Evolutionary conservation across 352 stramenopile genomes (phyloP).

Genomic region (Phytopythium ostracodes): DNA sequence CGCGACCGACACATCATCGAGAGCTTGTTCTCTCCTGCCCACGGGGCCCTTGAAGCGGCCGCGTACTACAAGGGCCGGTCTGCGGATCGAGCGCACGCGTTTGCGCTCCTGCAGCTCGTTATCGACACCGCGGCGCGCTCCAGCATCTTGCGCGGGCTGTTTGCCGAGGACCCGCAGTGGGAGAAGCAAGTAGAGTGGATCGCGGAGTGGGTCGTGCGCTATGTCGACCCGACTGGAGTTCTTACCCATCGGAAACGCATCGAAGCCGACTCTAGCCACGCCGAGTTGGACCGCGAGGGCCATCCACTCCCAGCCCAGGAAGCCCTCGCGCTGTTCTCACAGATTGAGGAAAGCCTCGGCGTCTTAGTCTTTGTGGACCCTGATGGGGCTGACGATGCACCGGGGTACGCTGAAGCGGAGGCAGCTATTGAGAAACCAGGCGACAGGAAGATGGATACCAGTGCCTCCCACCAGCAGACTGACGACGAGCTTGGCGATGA

Average conservation of each 20-base stretch:
- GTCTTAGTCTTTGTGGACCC: not conserved
- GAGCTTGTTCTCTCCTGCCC: constrained; percentile 50
- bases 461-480: no score
- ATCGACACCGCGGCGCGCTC: constrained; percentile 26
- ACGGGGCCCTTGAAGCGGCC: constrained; percentile 52
- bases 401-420: not conserved
- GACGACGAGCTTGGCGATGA: not conserved
- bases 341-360: not conserved
- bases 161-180: constrained; percentile 29
- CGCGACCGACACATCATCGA: not conserved
- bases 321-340: not conserved
- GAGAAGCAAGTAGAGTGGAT: constrained; percentile 39
- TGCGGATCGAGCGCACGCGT: constrained; percentile 36
- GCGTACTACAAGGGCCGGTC: constrained; percentile 59
- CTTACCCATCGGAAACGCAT: constrained; percentile 7
- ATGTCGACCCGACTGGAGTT: constrained; percentile 33
- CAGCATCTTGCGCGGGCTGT: constrained; percentile 30
- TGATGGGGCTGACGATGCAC: not conserved
- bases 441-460: not conserved
- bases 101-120: constrained; percentile 51
- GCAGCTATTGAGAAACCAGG: not conserved
- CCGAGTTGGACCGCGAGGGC: not conserved
- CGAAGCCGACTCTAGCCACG: not conserved
- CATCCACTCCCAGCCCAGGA: not conserved
- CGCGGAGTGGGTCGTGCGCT: constrained; percentile 34